Evolutionary conservation across 495 filamentous ascomycete species (phyloP).

Genomic region (Penicillium crystallinum): DNA sequence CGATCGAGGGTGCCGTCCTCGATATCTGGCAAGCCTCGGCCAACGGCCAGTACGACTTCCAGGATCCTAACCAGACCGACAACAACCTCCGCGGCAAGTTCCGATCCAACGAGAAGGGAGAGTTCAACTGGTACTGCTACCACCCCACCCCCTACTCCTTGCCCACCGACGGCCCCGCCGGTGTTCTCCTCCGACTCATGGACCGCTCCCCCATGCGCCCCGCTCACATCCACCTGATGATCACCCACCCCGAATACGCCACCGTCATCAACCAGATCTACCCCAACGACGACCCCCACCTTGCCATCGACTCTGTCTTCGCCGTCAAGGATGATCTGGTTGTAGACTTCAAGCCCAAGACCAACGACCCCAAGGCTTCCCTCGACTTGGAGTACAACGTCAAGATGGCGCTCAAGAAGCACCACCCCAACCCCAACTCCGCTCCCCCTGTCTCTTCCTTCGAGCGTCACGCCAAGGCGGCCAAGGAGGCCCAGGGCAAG

Average conservation of each 20-base stretch:
- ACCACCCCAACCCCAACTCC: slow-evolving; percentile 45
- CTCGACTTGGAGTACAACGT: slow-evolving; percentile 45
- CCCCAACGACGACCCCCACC: slow-evolving; percentile 55
- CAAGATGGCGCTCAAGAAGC: slow-evolving; percentile 43
- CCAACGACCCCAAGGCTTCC: slow-evolving; percentile 42
- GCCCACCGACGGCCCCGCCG: slow-evolving; percentile 70
- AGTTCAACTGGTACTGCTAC: slow-evolving; percentile 78
- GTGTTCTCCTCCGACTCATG: slow-evolving; percentile 61
- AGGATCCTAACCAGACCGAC: slow-evolving; percentile 70
- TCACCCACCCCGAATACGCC: slow-evolving; percentile 45
- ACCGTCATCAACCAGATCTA: slow-evolving; percentile 62
- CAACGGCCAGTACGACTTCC: slow-evolving; percentile 88
- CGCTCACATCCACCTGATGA: slow-evolving; percentile 48
- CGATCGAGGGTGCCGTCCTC: slow-evolving; percentile 65
- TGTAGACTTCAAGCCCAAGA: slow-evolving; percentile 55
- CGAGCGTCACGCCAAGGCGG: slow-evolving; percentile 34
- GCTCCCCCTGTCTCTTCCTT: slow-evolving; percentile 43
- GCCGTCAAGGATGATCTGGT: slow-evolving; percentile 63
- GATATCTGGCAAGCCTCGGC: slow-evolving; percentile 84
- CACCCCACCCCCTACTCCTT: slow-evolving; percentile 77
- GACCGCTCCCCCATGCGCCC: slow-evolving; percentile 58
- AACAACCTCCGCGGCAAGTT: slow-evolving; percentile 86
- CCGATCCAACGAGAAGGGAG: slow-evolving; percentile 66
- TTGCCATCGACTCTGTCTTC: slow-evolving; percentile 60
- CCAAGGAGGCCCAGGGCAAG: slow-evolving; percentile 8